phyloP scores from a whole-genome alignment of 306 rosid genomes.

The Cicer cuneatum region DNA sequence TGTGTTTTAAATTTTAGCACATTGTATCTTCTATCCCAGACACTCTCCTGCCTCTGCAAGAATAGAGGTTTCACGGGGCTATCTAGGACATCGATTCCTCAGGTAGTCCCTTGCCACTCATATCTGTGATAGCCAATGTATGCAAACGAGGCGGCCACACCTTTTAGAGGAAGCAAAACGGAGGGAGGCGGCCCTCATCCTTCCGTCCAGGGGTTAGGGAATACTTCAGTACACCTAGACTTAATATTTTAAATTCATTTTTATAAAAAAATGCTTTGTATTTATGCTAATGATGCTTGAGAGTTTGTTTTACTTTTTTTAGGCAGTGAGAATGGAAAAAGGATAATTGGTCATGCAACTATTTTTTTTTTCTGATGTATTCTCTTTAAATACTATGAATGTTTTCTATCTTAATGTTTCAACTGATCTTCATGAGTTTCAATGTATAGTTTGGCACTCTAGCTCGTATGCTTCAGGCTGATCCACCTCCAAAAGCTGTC shows the following conservation, averaged over 20 bases:
- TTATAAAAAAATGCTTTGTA: not conserved
- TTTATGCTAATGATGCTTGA: not conserved
- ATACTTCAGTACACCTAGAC: too few species aligned
- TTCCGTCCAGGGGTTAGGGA: too few species aligned
- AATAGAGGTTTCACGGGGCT: too few species aligned
- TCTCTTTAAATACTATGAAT: not conserved
- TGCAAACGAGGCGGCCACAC: too few species aligned
- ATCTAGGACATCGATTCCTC: too few species aligned
- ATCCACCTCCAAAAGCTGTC: constrained; percentile 99
- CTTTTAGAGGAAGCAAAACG: too few species aligned
- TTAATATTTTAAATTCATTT: not conserved
- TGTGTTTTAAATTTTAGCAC: not conserved
- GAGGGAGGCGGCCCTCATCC: too few species aligned
- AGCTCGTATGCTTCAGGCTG: constrained; percentile 98
- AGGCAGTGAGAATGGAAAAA: constrained; percentile 17
- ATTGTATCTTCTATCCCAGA: not conserved
- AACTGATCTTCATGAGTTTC: constrained; percentile 35
- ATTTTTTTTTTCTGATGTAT: constrained; percentile 4
- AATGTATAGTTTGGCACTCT: constrained; percentile 74
- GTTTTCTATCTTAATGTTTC: constrained; percentile 38
- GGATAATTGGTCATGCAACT: constrained; percentile 3
- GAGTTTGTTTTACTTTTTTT: constrained; percentile 18
- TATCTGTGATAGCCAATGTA: too few species aligned
- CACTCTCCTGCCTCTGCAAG: too few species aligned
- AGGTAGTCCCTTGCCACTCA: too few species aligned